Evolutionary conservation across 2,329 filamentous ascomycete species (phyloP), one percentile per base, ranked within the genome.

Genomic region (Cladobotryum protrusum): DNA sequence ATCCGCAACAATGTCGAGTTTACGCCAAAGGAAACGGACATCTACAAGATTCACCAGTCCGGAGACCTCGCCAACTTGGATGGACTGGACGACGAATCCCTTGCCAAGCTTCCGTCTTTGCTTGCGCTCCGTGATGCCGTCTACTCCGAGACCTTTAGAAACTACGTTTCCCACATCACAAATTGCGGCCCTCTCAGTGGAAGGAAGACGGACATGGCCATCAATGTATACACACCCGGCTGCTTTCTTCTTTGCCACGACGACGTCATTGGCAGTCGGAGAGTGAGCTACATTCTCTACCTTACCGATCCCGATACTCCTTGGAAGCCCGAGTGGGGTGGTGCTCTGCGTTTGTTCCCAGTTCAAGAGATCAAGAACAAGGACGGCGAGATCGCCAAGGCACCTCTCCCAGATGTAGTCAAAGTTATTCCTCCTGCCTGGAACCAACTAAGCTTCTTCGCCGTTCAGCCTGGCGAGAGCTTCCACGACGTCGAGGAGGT

Each of bases 401-500:
- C 92, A 1, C 91, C 92, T 4, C 77, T 81, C 51, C 84, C 92
- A 0, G 87, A 96, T 59, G 83, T 82, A 61, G 82, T 78, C 59
- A 86, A 95, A 61, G 81, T 84, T 39, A 96, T 99, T 52, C 91
- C 93, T 1, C 93, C 93, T 0, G 89, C 91, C 0, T 99, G 92
- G 83, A 96, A 97, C 68, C 93, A 99, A 73, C 78, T 99, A 53
- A 93, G 88, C 60, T 99, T 99, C 79, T 99, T 99, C 68, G 90
- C 91, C 15, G 95, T 99, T 6, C 90, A 96, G 72, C 93, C 93
- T 0, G 93, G 93, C n/a, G 85, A 96, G 77, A 97, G 92, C 67
- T 99, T 97, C 70, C 93, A 99, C 70, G 93, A 99, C 66, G 93
- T 99, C 49, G 92, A 97, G 71, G 93, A 99, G 71, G 93, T 99